These are phyloP conservation scores for Oryza australiensis DNA, from an alignment of 176 grass and related monocot species.

Conservation along the genomic window DNA sequence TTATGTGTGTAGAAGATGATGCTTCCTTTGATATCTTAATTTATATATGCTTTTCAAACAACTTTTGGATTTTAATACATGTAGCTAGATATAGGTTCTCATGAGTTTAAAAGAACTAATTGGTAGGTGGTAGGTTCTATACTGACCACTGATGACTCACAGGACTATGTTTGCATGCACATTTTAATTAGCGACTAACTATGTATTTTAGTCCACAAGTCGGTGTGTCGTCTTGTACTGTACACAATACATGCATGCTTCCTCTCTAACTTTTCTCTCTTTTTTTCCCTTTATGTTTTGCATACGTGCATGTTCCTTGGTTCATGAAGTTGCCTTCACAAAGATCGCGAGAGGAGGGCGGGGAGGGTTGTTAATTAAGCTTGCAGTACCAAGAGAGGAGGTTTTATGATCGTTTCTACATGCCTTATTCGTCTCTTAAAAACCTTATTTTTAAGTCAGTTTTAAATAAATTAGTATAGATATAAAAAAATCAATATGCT, in stretches of 20 bases:
- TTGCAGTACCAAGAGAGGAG: no score
- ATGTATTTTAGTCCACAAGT: constrained; percentile 28
- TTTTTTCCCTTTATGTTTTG: background rate
- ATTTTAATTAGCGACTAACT: background rate
- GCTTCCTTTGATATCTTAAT: background rate
- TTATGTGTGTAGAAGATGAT: background rate
- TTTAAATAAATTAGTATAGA: no score
- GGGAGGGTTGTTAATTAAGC: no score
- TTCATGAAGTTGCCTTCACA: background rate
- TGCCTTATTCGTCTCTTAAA: no score
- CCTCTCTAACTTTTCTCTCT: background rate
- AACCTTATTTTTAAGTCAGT: no score
- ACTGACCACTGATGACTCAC: constrained; percentile 33
- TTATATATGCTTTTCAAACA: constrained; percentile 8
- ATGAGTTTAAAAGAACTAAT: background rate
- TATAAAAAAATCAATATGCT: no score
- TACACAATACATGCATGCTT: background rate
- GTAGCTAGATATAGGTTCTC: background rate
- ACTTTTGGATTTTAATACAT: background rate
- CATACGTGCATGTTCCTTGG: background rate
- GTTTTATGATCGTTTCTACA: no score
- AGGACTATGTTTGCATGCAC: background rate
- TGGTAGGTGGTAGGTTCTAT: constrained; percentile 16
- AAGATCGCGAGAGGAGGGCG: no score
- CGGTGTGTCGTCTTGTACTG: constrained; percentile 26